phyloP scores from a whole-genome alignment of 2,329 filamentous ascomycete species.

The Sclerotinia trifoliorum region DNA sequence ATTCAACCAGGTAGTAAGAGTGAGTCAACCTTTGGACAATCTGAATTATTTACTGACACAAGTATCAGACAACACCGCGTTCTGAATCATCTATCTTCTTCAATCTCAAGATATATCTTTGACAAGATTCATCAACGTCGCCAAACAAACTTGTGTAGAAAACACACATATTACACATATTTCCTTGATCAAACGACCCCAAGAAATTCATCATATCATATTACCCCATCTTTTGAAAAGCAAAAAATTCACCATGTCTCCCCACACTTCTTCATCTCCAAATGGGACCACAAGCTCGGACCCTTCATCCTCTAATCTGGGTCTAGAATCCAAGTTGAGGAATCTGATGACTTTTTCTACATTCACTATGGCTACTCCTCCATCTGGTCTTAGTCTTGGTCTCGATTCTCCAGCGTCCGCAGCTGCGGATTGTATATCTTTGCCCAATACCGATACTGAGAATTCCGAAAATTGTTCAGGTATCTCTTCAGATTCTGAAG shows the following conservation, averaged over 20 bases:
- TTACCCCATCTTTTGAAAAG: slow-evolving; percentile 1
- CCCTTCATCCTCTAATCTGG: background rate
- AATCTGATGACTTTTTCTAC: slow-evolving; percentile 10
- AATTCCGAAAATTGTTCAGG: slow-evolving; percentile 28
- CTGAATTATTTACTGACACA: background rate
- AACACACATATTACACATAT: background rate
- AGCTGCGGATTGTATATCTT: slow-evolving; percentile 29
- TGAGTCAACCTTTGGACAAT: slow-evolving; percentile 6
- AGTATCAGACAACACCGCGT: background rate
- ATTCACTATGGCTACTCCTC: background rate
- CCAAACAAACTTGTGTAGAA: background rate
- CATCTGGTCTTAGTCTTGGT: background rate
- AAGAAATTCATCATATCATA: background rate
- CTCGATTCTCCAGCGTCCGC: slow-evolving; percentile 21
- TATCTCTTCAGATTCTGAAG: slow-evolving; percentile 8
- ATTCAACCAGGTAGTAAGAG: background rate
- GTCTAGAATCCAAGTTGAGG: slow-evolving; percentile 5
- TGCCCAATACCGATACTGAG: slow-evolving; percentile 32
- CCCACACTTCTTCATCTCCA: slow-evolving; percentile 9
- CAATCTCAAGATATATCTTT: background rate
- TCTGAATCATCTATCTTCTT: background rate
- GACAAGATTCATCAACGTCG: background rate
- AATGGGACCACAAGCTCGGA: slow-evolving; percentile 6
- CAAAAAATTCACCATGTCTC: slow-evolving; percentile 12
- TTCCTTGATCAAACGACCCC: background rate